Conservation (phyloP, 768 basidiomycete genomes). For the Mycena capillaripes region DNA sequence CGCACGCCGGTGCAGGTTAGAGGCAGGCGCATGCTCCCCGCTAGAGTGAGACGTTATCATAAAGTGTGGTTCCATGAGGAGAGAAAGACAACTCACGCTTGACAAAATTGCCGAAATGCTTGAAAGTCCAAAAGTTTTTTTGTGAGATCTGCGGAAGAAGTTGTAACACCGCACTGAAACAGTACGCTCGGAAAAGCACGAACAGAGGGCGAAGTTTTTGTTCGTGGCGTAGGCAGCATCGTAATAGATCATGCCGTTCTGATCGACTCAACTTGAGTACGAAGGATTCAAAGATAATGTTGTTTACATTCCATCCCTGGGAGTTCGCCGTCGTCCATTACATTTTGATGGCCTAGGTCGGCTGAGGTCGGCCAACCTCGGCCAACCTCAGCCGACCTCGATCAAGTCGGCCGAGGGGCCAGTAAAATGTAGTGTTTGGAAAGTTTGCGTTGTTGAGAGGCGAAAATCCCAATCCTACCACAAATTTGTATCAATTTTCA, state of each 20-base stretch:
- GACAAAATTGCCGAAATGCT: neutral
- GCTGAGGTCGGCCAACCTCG: no score
- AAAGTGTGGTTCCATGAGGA: neutral
- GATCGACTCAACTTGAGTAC: neutral
- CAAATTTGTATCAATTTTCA: neutral
- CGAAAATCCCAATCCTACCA: constrained; percentile 56
- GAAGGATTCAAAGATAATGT: neutral
- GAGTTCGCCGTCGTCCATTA: constrained; percentile 52
- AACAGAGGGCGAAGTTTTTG: constrained; percentile 53
- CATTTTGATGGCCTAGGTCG: no score
- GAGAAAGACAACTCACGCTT: neutral
- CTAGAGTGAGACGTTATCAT: neutral
- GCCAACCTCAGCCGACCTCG: no score
- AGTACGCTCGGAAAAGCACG: constrained; percentile 12
- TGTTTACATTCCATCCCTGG: constrained; percentile 59
- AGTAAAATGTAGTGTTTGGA: no score
- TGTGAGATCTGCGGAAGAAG: neutral
- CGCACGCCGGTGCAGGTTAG: neutral
- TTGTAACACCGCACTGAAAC: neutral
- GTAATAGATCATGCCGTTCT: constrained; percentile 58
- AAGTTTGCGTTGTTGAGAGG: constrained; percentile 52
- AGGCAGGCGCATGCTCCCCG: neutral
- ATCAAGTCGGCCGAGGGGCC: no score
- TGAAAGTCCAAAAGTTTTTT: neutral
- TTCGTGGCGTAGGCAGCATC: constrained; percentile 55